phyloP scores from a whole-genome alignment of 108 stramenopile species.

The Cyclostephanos invisitatus region DNA sequence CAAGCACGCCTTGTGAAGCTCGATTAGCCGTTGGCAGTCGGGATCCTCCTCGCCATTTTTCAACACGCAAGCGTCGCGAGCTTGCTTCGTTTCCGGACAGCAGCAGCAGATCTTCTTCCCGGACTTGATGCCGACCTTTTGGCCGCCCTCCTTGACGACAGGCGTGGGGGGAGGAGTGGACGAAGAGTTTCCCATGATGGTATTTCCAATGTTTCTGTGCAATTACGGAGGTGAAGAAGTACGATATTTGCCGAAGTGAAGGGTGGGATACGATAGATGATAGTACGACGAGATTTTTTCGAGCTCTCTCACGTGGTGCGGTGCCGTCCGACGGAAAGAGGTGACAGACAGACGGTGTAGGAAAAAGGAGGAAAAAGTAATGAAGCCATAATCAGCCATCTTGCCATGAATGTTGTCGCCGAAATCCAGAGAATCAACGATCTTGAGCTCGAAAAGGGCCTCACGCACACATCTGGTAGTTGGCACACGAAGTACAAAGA shows the following conservation, averaged over 20 bases:
- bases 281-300: too few species aligned
- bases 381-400: not conserved
- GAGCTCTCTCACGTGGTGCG: too few species aligned
- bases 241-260: too few species aligned
- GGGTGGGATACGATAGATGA: too few species aligned
- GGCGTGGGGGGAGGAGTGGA: slow-evolving; percentile 31
- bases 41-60: slow-evolving; percentile 88
- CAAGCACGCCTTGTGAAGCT: slow-evolving; percentile 96
- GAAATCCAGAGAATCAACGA: slow-evolving; percentile 92
- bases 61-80: slow-evolving; percentile 95
- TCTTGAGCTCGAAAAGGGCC: slow-evolving; percentile 83
- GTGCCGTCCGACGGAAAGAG: too few species aligned
- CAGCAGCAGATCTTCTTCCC: slow-evolving; percentile 99
- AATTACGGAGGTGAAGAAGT: too few species aligned
- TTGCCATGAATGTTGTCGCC: slow-evolving; percentile 78
- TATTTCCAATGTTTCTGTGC: not conserved
- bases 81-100: slow-evolving; percentile 96
- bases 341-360: too few species aligned
- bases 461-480: slow-evolving; percentile 86
- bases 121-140: slow-evolving; percentile 90
- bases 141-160: slow-evolving; percentile 23
- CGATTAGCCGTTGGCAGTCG: slow-evolving; percentile 88
- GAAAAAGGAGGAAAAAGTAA: not conserved
- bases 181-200: slow-evolving; percentile 48
- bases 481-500: slow-evolving; percentile 95